Percentiles rank a stretch among this genome's conserved stretches.
Conservation (phyloP, 306 rosid genomes). For the Luffa acutangula region DNA sequence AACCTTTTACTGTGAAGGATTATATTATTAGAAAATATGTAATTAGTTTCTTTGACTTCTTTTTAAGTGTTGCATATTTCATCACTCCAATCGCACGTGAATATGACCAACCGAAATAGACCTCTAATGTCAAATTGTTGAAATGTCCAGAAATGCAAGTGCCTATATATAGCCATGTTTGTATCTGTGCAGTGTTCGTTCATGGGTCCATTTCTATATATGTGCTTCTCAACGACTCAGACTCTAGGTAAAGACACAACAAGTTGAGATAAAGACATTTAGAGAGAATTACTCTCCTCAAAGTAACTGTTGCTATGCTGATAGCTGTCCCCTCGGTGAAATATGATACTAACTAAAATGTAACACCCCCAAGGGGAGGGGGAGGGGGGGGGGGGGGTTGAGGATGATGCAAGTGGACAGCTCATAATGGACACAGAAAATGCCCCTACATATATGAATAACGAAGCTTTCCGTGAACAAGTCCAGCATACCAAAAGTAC, state of each 20-base stretch:
- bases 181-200: neutral
- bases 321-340: neutral
- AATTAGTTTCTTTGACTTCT: neutral
- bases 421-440: neutral
- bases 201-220: neutral
- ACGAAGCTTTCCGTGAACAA: neutral
- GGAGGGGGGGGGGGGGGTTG: too few species aligned
- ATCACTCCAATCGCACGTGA: neutral
- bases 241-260: neutral
- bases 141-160: neutral
- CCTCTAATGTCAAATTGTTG: neutral
- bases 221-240: neutral
- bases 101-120: neutral
- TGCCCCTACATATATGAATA: neutral
- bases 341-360: neutral
- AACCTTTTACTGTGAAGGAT: neutral
- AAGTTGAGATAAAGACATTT: neutral
- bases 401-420: neutral
- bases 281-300: neutral
- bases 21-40: neutral
- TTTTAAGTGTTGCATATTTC: neutral
- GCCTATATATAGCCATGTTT: neutral
- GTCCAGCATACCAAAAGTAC: neutral
- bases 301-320: neutral
- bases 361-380: too few species aligned